phyloP scores from a whole-genome alignment of 1,139 yeast genomes.

The Zhuliangozyma parablackwelliae region DNA sequence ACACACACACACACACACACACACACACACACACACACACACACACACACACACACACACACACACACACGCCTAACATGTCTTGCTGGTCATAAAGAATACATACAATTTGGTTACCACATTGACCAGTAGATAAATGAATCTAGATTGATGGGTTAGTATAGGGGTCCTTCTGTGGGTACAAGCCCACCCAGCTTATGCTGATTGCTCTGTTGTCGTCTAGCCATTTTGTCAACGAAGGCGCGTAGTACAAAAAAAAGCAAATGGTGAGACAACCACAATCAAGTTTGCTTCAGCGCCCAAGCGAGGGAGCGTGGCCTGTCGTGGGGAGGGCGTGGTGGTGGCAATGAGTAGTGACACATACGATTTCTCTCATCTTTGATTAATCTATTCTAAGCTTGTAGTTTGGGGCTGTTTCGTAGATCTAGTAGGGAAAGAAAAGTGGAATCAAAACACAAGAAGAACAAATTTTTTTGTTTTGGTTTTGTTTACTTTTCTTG shows the following conservation, averaged over 20 bases:
- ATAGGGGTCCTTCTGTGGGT: too few relatives aligned
- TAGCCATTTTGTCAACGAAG: neutral
- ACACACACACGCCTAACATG: too few relatives aligned
- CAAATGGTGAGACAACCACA: neutral
- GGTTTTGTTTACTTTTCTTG: neutral
- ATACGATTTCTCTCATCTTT: neutral
- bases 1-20: neutral
- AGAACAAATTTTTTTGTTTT: neutral
- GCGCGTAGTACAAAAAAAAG: neutral
- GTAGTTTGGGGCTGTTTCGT: too few relatives aligned
- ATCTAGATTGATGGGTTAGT: conserved; percentile 42
- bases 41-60: neutral
- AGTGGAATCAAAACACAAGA: neutral
- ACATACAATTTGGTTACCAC: conserved; percentile 97
- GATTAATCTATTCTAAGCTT: neutral
- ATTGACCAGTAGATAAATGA: conserved; percentile 96
- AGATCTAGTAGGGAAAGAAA: neutral
- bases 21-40: neutral
- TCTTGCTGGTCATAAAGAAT: neutral
- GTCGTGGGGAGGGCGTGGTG: neutral
- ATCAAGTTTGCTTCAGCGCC: neutral
- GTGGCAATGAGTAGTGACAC: neutral
- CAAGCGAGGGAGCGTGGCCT: neutral
- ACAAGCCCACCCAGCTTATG: neutral
- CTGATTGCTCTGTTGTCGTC: conserved; percentile 2